Base-by-base conservation (phyloP, 805 yeast species). In the Myxozyma monticola region DNA sequence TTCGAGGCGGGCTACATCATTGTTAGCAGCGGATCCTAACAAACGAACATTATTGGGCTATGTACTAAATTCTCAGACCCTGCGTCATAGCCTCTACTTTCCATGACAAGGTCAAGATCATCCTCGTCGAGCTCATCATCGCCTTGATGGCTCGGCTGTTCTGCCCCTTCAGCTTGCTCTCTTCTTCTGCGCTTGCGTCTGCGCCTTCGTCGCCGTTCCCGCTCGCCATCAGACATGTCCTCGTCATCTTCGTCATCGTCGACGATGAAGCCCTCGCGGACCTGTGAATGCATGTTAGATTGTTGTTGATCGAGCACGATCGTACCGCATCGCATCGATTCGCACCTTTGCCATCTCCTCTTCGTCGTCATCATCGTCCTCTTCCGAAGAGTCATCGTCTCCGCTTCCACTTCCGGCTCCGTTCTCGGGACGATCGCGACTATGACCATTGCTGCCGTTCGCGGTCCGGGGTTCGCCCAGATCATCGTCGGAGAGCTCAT, bases 301-400 rank as follows among this genome's bases (percentile, higher is more conserved):
- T 25, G 45, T 17, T n/a, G 15, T 12, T 18, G 31, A 10, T 1
- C 8, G 3, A 12, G 29, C 10, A 21, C 37, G 10, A 2, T n/a
- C 4, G n/a, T 14, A 22, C 31, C 31, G 31, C n/a, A 31, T 14
- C 20, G 31, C 6, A 21, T 18, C 37, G 20, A 15, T n/a, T 7
- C 57, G 15, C 38, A 66, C 69, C 61, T 79, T 79, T 58, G 84
- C 78, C 40, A 85, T 81, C 63, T 90, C 97, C 59, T 90, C 96
- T 63, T 85, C 96, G 63, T 89, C 95, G 26, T 88, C 96, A 26
- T 87, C 95, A 6, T 86, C 96, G 35, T 89, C 97, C 54, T 90
- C 97, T 48, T 86, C 95, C 10, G 93, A 85, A 8, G 95, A 85
- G 60, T 86, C 93, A 54, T 77, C 93, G 17, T 62, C 68, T 17